These are phyloP conservation scores for Botrytis elliptica DNA, from an alignment of 2,329 filamentous ascomycete species.

Conservation along the genomic window DNA sequence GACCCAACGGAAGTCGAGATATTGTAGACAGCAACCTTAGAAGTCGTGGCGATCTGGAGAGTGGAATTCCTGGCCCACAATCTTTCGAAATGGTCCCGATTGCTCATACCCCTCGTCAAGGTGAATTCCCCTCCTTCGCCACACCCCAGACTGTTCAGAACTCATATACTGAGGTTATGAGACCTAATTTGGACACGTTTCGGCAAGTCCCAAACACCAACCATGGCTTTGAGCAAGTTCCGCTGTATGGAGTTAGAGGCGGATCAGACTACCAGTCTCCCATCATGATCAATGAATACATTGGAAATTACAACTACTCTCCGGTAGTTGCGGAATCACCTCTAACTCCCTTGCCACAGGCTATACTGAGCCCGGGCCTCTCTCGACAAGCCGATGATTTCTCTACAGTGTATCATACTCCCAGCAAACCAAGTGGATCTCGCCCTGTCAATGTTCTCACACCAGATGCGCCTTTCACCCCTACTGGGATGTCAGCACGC, in stretches of 20 bases:
- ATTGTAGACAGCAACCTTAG: neutral
- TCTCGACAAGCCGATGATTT: neutral
- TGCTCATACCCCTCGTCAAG: neutral
- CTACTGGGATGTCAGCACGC: neutral
- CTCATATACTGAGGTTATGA: neutral
- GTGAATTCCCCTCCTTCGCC: neutral
- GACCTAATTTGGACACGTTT: neutral
- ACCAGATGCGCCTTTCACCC: neutral
- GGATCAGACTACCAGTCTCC: neutral
- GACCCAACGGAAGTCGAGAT: neutral
- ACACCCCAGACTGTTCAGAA: neutral
- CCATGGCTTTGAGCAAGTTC: neutral
- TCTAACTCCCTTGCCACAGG: neutral
- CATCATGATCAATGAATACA: neutral
- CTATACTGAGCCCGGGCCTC: neutral
- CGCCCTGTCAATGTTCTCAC: no score
- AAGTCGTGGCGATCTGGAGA: neutral
- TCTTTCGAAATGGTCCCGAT: constrained; percentile 1
- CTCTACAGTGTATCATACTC: neutral
- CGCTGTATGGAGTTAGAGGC: neutral
- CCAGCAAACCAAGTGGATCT: neutral
- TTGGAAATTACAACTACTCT: neutral
- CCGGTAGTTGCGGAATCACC: neutral
- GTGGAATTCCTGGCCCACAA: neutral
- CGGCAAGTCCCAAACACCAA: neutral